Percentiles rank a stretch among this genome's conserved stretches.
Conservation (phyloP, 1,284 basidiomycete genomes). For the Ustilago lituana region DNA sequence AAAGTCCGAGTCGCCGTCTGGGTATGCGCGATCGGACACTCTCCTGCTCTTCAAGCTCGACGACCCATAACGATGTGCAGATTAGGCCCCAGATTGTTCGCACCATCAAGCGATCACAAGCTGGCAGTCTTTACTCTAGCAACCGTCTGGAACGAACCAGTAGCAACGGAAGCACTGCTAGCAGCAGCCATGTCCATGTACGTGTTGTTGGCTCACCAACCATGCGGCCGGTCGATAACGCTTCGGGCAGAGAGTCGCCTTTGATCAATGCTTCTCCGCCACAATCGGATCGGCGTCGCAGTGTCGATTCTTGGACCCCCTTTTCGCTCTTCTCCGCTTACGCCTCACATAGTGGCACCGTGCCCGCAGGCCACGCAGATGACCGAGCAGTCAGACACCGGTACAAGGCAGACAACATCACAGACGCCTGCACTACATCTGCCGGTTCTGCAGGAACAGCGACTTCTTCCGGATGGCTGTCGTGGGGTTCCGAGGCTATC, state of each 20-base stretch:
- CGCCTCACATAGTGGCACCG: background rate
- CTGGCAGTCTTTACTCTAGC: conserved; percentile 3
- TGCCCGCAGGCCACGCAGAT: background rate
- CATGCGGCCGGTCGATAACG: conserved; percentile 1
- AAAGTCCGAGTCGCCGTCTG: conserved; percentile 13
- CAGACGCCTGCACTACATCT: conserved; percentile 3
- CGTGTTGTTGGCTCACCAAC: conserved; percentile 26
- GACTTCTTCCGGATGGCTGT: conserved; percentile 11
- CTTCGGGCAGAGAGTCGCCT: background rate
- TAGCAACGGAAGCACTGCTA: conserved; percentile 22
- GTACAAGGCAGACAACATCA: background rate
- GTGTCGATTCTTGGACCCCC: conserved; percentile 32
- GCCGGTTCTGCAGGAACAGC: conserved; percentile 4
- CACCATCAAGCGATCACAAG: conserved; percentile 26
- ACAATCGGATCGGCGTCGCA: conserved; percentile 13
- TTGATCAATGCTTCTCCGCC: conserved; percentile 12
- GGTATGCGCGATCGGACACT: conserved; percentile 15
- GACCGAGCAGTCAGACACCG: background rate
- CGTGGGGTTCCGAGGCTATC: conserved; percentile 7
- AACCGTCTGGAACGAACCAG: conserved; percentile 24
- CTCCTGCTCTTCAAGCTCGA: conserved; percentile 24
- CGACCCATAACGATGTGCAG: conserved; percentile 26
- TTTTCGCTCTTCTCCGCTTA: conserved; percentile 28
- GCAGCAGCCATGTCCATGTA: conserved; percentile 23
- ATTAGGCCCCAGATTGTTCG: conserved; percentile 40